Evolutionary conservation across 176 grass and related monocot species (phyloP), one percentile per base, ranked within the genome.

Genomic region (Tuctoria greenei): DNA sequence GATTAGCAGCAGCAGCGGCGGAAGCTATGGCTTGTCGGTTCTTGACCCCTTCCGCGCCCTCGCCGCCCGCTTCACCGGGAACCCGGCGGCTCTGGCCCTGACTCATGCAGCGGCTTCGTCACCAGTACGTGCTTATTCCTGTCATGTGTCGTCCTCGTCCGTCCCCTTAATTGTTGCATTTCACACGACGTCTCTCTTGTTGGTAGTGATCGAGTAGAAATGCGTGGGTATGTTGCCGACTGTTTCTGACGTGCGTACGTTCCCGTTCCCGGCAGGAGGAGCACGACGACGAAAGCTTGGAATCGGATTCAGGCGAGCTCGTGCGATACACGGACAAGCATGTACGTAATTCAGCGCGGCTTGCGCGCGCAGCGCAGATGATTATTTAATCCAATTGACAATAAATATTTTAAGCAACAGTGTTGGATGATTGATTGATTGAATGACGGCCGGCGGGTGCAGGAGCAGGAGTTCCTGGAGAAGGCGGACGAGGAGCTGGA

Each of bases 391-490:
- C n/a, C n/a, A n/a, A 43, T 6, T 43, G 1, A 43, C 41, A 43
- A 11, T 13, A 14, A 45, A 10, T 14, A 14, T 13, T 14, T 13
- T 41, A 41, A 41, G 7, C 8, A 41, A 7, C 39, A 41, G 39
- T 10, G 9, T 7, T 41, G 39, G 0, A 8, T 41, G 9, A 41
- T 41, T 41, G 39, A 31, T 31, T 31, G 31, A 31, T 31, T 3
- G 26, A 39, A 38, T 4, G 10, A 21, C 18, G 5, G 41, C 17
- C 18, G 5, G 41, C 17, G 17, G 40, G 31, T 60, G 23, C 67
- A 97, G 93, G 89, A 86, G 67, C 85, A 78, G 10, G 87, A 73
- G 61, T 99, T 99, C 0, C 15, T 92, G 70, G 91, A 95, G 86
- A 74, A 46, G 57, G 52, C 90, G 55, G 87, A 92, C 24, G 76